Base-by-base conservation (phyloP, 352 stramenopile genomes). In the Phytophthora pseudosyringae region DNA sequence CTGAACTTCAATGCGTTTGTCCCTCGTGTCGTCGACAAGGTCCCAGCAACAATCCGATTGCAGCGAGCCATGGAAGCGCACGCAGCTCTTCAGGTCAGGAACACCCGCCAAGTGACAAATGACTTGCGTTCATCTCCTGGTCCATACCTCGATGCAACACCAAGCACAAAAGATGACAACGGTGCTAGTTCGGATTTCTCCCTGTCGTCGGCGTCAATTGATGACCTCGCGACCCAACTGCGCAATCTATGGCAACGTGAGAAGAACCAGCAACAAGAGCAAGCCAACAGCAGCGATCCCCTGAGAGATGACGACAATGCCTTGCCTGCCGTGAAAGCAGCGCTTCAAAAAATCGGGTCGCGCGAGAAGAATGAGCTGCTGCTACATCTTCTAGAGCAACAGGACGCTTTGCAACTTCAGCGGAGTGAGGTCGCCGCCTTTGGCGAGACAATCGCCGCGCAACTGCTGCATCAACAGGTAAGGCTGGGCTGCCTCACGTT, bases 381-480 rank as follows among this genome's bases (percentile, higher is more conserved):
- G 1, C 36, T 86, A 48, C 60, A 81, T 52, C 40, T 92, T 16
- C 61, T 92, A 6, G 63, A 71, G 28, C 81, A 88, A 35, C 53
- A 76, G 6, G 67, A 68, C 3, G 36, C 62, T 28, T 55, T 82
- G 12, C 68, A 79, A 41, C 40, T 47, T 1, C 80, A 90, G 47
- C 76, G 81, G 3, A 65, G 64, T 47, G 77, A 89, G 45, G 78
- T 79, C 10, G 69, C 75, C n/a, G 71, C 63, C 0, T 53, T 94
- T 10, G 82, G 82, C 31, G 83, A 94, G 57, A 75, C 80, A 49
- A 82, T 94, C 57, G 80, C 86, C 0, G 75, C 76, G 2, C 72
- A 91, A 60, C 75, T 94, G 28, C 69, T 93, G 48, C 71, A 76
- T 18, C 78, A 94, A 55, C 86, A 93, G 77, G 81, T 76, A 39